Evolutionary conservation across 371 early-diverging fungal species (phyloP).

Genomic region (Syncephalastrum racemosum): DNA sequence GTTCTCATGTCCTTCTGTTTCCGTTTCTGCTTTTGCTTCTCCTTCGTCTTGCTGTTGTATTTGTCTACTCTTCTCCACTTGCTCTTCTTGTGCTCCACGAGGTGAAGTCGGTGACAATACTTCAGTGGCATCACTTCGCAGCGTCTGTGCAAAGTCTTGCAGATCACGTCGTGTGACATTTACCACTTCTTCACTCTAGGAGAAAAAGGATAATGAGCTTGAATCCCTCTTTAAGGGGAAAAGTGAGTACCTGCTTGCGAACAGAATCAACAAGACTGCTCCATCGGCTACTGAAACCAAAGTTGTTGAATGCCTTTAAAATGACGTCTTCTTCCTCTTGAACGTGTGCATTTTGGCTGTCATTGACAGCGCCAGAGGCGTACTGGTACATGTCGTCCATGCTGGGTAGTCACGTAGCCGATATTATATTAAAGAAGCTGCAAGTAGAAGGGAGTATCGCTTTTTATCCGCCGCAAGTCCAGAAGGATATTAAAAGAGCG

Average conservation of each 20-base stretch:
- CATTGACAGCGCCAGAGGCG: constrained; percentile 36
- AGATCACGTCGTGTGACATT: constrained; percentile 47
- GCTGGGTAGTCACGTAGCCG: background rate
- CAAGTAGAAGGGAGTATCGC: no score
- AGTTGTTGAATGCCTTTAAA: constrained; percentile 42
- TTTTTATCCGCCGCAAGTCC: no score
- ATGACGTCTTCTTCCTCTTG: constrained; percentile 43
- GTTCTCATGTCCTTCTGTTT: background rate
- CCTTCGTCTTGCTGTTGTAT: background rate
- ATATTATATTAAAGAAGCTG: no score
- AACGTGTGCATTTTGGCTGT: constrained; percentile 13
- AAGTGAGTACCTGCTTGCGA: constrained; percentile 33
- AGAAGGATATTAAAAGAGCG: no score
- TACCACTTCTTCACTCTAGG: constrained; percentile 45
- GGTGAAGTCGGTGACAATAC: constrained; percentile 10
- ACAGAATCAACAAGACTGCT: constrained; percentile 40
- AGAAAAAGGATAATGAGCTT: background rate
- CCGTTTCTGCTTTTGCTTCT: background rate
- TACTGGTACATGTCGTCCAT: constrained; percentile 43
- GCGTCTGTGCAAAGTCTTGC: constrained; percentile 45
- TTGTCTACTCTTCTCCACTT: background rate
- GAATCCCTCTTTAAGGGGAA: no score
- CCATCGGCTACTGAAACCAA: constrained; percentile 45
- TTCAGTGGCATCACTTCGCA: constrained; percentile 40
- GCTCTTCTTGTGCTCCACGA: constrained; percentile 16